Evolutionary conservation across 2,329 filamentous ascomycete genomes (phyloP).

Genomic region (Xylariales sp.): DNA sequence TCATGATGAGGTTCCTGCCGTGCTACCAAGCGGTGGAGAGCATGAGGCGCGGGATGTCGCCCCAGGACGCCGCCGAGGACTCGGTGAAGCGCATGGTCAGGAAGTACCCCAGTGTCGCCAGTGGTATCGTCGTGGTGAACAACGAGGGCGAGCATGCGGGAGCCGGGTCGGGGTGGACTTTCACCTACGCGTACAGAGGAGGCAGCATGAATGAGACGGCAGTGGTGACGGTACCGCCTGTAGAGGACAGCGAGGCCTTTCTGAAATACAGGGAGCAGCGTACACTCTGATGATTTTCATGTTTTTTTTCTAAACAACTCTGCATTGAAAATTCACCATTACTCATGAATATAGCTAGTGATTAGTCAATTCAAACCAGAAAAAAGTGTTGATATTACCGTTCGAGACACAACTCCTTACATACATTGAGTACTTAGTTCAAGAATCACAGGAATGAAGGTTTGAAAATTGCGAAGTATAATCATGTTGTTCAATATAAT

Average conservation of each 20-base stretch:
- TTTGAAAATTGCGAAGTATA: no score
- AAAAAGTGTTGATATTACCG: no score
- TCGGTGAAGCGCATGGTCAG: constrained; percentile 44
- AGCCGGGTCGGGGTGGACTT: constrained; percentile 49
- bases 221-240: constrained; percentile 38
- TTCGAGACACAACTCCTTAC: no score
- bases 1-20: constrained; percentile 53
- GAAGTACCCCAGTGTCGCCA: constrained; percentile 40
- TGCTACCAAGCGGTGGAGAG: constrained; percentile 55
- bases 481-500: no score
- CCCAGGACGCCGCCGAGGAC: constrained; percentile 45
- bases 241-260: constrained; percentile 12
- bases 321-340: not conserved
- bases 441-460: no score
- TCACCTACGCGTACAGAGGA: constrained; percentile 48
- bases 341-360: not conserved
- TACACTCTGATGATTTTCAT: not conserved
- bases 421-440: no score
- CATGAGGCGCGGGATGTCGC: constrained; percentile 42
- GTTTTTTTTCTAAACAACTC: no score
- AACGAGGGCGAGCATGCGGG: constrained; percentile 43
- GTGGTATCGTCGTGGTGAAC: constrained; percentile 48
- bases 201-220: constrained; percentile 40
- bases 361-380: no score
- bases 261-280: constrained; percentile 1